Evolutionary conservation across 164 flowering plant genomes (phyloP).

Genomic region (Litsea cubeba): DNA sequence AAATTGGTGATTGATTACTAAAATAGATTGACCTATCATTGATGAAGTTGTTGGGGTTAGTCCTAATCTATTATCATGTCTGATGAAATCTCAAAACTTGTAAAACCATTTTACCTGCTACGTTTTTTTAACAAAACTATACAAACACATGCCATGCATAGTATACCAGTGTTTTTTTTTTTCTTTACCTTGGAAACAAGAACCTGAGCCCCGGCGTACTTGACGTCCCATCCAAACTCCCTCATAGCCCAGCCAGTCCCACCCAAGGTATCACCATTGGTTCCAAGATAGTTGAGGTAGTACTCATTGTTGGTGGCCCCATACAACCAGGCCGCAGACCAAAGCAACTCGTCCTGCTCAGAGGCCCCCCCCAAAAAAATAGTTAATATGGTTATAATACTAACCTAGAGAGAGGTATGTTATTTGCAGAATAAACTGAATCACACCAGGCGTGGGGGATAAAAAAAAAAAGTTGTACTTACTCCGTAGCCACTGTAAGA

Average conservation of each 20-base stretch:
- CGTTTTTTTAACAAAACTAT: no score
- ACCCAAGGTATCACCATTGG: conserved; percentile 75
- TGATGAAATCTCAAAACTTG: no score
- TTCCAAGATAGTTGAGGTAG: conserved; percentile 62
- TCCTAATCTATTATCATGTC: no score
- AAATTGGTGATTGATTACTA: no score
- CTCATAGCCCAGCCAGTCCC: conserved; percentile 97
- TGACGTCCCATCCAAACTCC: conserved; percentile 95
- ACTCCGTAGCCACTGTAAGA: conserved; percentile 91
- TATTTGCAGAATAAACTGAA: neutral
- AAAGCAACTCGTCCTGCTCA: conserved; percentile 80
- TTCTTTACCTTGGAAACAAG: conserved; percentile 72
- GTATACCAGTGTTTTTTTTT: no score
- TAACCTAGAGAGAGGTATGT: neutral
- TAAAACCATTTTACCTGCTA: no score
- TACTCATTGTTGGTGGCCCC: conserved; percentile 62
- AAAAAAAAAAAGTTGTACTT: conserved; percentile 14
- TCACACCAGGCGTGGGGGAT: neutral
- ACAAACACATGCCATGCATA: no score
- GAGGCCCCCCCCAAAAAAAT: neutral
- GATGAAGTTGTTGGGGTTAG: neutral
- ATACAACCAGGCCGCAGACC: conserved; percentile 93
- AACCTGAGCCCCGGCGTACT: conserved; percentile 91
- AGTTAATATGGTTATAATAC: neutral
- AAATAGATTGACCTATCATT: neutral